Base-by-base conservation (phyloP, 2,329 filamentous ascomycete genomes). In the Diplocarpon rosae region DNA sequence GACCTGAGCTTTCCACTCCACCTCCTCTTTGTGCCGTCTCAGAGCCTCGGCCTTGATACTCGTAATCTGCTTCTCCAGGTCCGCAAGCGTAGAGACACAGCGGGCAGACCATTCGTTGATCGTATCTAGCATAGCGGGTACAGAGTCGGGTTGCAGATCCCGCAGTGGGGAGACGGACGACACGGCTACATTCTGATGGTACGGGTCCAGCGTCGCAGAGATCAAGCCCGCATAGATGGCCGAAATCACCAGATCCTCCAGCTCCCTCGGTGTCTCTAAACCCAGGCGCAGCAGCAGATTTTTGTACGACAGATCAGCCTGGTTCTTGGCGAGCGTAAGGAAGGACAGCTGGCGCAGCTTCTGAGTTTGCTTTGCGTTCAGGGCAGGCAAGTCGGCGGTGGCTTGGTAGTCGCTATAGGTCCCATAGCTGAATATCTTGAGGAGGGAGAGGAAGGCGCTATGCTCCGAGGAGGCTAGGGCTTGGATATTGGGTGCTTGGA, bases 281-380 rank as follows among this genome's bases (percentile, higher is more conserved):
- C 73, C 76, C 36, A 98, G 78, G 0, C 74, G 70, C 6, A 62
- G 53, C 57, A 81, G 76, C 16, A 96, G 77, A 28, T 75, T 69
- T 15, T 69, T 60, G 66, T 98, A 98, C 41, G 75, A 82, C 17
- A 96, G 78, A 58, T 78, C 76, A 44, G 68, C 64, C 37, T 74
- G 71, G 51, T 82, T 75, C 49, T 78, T 75, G 47, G 86, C 82
- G 49, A 95, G 78, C 0, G 85, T 83, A 37, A 98, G 73, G 49
- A 98, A 78, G 15, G 88, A 87, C 32, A 98, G 82, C 60, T 95
- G 86, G 43, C 87, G 84, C 35, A 98, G 83, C 68, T 98, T 98
- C 52, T 80, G 74, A 35, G 72, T 67, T 68, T 98, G 92, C 43
- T 76, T 70, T 0, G 77, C 72, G 60, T 75, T 82, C 39, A 98